These are phyloP conservation scores for Stagonosporopsis cucurbitacearum DNA, from an alignment of 2,329 filamentous ascomycete genomes.

Conservation along the genomic window DNA sequence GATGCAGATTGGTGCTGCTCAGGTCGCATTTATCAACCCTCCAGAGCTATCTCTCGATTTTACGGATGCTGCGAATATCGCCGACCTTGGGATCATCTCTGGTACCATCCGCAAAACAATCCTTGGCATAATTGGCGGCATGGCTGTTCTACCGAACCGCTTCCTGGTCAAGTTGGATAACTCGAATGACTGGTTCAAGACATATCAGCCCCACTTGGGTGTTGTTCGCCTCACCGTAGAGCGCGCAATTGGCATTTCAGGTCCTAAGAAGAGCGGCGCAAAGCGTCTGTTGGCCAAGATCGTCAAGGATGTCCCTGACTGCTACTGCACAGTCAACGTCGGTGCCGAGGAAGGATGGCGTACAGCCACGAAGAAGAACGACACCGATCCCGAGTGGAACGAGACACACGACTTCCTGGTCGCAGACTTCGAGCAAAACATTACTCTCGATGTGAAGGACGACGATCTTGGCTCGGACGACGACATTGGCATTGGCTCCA, in stretches of 20 bases:
- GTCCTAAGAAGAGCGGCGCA: constrained; percentile 50
- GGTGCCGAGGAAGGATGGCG: constrained; percentile 55
- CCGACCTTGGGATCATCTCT: constrained; percentile 52
- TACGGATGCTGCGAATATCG: constrained; percentile 56
- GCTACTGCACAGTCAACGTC: constrained; percentile 54
- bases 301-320: constrained; percentile 57
- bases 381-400: constrained; percentile 55
- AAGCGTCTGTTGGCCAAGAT: constrained; percentile 53
- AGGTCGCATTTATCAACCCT: constrained; percentile 59
- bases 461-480: constrained; percentile 54
- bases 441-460: constrained; percentile 54
- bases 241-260: constrained; percentile 48
- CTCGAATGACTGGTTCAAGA: constrained; percentile 58
- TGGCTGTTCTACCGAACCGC: constrained; percentile 58
- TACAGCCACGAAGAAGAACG: constrained; percentile 53
- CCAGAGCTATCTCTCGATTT: constrained; percentile 56
- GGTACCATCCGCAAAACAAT: constrained; percentile 55
- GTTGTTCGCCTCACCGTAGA: constrained; percentile 55
- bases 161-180: constrained; percentile 57
- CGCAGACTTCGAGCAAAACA: constrained; percentile 53
- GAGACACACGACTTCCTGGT: constrained; percentile 59
- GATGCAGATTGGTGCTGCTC: constrained; percentile 56
- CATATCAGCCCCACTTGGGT: constrained; percentile 54
- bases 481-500: constrained; percentile 53
- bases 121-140: constrained; percentile 53